Evolutionary conservation across 768 basidiomycete species (phyloP), one percentile per base, ranked within the genome.

Genomic region (Rhizopogon sp.): DNA sequence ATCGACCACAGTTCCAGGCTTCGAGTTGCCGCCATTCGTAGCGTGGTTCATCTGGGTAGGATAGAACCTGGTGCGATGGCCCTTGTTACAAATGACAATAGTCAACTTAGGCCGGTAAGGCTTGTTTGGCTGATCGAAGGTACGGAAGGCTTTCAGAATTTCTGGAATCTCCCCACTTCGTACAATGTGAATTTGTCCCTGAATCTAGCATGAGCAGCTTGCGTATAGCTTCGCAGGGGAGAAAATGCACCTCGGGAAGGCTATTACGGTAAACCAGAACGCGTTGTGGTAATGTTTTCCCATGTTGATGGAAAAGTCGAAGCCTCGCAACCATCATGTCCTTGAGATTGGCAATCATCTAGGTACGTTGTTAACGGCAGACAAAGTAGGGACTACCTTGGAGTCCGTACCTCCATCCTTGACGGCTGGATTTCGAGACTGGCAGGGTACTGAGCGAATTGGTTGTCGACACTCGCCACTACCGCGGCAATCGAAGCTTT

Each of bases 241-340:
- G 17, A 54, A 22, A 47, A 42, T 70, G 37, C 46, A 85, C 88
- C 72, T 91, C 89, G 3, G 88, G 90, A 29, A 92, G 88, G 47
- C 90, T 91, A 65, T 92, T 91, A 7, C 80, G 74, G 61, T 79
- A 82, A 16, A 82, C 76, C 14, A 82, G 53, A 44, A 82, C 56
- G 17, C 81, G 76, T 4, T 65, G 58, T 3, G 81, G 80, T 20
- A 82, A 70, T 20, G 50, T 61, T 2, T 49, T 61, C 50, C 70
- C 77, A 50, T 33, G 71, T 28, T 53, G 58, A 40, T 69, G 60
- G 70, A 71, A 83, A n/a, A 71, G 63, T 16, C 66, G 61, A 25
- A 82, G 58, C n/a, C 80, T 70, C 42, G 75, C 76, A 10, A 72
- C 56, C 73, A 83, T 78, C 81, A 82, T 83, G 6, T 61, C 57